Percentiles rank a stretch among this genome's conserved stretches.
phyloP scores from a whole-genome alignment of 441 rosid genomes.

The Corymbia citriodora region DNA sequence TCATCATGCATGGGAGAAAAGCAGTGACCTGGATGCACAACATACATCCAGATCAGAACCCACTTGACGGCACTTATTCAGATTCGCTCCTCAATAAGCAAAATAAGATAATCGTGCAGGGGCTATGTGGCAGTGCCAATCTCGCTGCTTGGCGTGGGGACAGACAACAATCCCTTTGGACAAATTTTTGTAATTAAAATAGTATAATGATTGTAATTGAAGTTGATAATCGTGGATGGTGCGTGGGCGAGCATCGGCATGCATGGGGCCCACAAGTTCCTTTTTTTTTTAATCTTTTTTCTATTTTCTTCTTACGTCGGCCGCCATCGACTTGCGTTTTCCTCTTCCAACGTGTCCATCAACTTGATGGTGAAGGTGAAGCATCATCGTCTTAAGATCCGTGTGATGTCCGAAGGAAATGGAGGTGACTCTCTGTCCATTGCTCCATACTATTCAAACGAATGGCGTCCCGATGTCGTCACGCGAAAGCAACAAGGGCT shows the following conservation, averaged over 20 bases:
- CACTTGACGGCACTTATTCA: background rate
- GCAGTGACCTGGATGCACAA: background rate
- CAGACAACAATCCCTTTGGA: background rate
- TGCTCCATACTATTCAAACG: background rate
- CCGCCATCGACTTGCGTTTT: background rate
- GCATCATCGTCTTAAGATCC: background rate
- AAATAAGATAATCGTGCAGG: background rate
- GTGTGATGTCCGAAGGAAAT: background rate
- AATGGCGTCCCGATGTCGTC: background rate
- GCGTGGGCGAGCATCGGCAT: background rate
- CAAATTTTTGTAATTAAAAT: background rate
- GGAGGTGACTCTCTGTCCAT: background rate
- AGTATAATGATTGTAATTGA: background rate
- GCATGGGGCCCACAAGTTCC: background rate
- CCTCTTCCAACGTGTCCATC: background rate
- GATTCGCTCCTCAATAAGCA: background rate
- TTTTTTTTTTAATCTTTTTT: rapidly evolving
- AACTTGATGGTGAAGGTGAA: background rate
- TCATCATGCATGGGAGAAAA: rapidly evolving
- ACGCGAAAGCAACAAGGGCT: background rate
- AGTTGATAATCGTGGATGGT: background rate
- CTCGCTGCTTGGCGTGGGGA: background rate
- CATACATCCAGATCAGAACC: background rate
- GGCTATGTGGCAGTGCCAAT: background rate
- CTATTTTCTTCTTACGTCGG: background rate